phyloP scores from a whole-genome alignment of 768 basidiomycete species.

The Cystofilobasidium capitatum region DNA sequence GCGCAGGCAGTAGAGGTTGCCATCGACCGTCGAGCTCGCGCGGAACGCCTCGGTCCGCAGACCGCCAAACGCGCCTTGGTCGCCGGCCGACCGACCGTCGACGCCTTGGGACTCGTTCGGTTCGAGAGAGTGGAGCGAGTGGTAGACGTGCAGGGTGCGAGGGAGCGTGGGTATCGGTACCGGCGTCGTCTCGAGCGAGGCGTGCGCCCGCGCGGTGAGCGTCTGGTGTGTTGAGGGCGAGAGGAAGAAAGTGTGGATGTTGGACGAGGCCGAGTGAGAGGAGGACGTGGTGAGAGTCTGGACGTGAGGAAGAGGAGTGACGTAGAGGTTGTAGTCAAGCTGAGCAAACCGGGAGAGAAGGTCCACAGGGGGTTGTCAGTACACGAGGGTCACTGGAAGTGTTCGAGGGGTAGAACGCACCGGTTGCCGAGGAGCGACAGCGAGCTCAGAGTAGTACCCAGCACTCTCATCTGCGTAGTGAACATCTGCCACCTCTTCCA shows the following conservation, averaged over 20 bases:
- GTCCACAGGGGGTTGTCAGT: too few species aligned
- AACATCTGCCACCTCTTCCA: neutral
- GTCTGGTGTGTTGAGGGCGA: slow-evolving; percentile 65
- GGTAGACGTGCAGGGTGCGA: slow-evolving; percentile 81
- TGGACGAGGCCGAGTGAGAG: slow-evolving; percentile 39
- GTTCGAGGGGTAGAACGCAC: neutral
- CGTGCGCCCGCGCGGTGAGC: slow-evolving; percentile 48
- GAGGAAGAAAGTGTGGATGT: slow-evolving; percentile 58
- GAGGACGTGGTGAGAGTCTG: slow-evolving; percentile 40
- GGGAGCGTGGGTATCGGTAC: slow-evolving; percentile 42
- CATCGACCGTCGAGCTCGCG: slow-evolving; percentile 67
- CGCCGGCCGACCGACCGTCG: slow-evolving; percentile 26
- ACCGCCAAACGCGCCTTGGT: slow-evolving; percentile 49
- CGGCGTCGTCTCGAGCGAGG: slow-evolving; percentile 39
- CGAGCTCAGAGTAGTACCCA: slow-evolving; percentile 8
- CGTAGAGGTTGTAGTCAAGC: slow-evolving; percentile 87
- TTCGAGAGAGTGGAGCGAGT: slow-evolving; percentile 73
- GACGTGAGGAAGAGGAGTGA: slow-evolving; percentile 52
- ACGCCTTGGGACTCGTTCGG: slow-evolving; percentile 42
- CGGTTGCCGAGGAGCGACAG: slow-evolving; percentile 10
- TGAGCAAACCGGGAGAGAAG: neutral
- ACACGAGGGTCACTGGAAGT: too few species aligned
- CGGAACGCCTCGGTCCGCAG: slow-evolving; percentile 79
- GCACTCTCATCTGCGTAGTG: neutral
- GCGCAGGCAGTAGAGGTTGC: slow-evolving; percentile 62